Evolutionary conservation across 139 green algal genomes (phyloP), one percentile per base, ranked within the genome.

Genomic region (Desmodesmus armatus): DNA sequence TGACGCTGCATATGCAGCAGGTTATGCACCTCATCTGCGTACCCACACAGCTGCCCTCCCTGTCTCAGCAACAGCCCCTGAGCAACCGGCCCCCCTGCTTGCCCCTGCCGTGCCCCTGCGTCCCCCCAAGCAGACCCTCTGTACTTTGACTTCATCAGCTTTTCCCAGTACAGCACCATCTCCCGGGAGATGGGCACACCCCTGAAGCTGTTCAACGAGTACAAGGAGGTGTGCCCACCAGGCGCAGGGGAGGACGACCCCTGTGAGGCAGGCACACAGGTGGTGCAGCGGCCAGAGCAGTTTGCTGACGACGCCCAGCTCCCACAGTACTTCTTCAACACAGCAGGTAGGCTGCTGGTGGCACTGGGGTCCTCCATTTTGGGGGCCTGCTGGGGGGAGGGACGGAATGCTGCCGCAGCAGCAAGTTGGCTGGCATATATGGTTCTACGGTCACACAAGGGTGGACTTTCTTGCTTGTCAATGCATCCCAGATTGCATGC

Each of bases 101-200:
- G n/a, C n/a, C n/a, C n/a, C n/a, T n/a, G n/a, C n/a, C n/a, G n/a
- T n/a, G n/a, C n/a, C n/a, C n/a, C n/a, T n/a, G n/a, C n/a, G n/a
- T n/a, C n/a, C n/a, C n/a, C n/a, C n/a, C n/a, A n/a, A n/a, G 95
- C 55, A 58, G 82, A 87, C 47, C 82, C 82, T 4, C 41, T 87
- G 7, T 98, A 98, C 86, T 96, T 98, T 87, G 96, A 98, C 81
- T 98, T 97, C 91, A 98, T 98, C 78, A 83, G 53, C 29, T 97
- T 93, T 75, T 83, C 84, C 0, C 95, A 98, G 84, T 93, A 91
- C 37, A 82, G 87, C 6, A 92, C 93, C 15, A 89, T 98, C 23
- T 78, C 77, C 1, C 62, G 63, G 11, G 87, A 92, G 66, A 92
- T 97, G 71, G 71, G 58, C 0, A 80, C 87, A n/a, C 90, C 90